Evolutionary conservation across 768 basidiomycete species (phyloP).

Genomic region (Mrakia blollopis): DNA sequence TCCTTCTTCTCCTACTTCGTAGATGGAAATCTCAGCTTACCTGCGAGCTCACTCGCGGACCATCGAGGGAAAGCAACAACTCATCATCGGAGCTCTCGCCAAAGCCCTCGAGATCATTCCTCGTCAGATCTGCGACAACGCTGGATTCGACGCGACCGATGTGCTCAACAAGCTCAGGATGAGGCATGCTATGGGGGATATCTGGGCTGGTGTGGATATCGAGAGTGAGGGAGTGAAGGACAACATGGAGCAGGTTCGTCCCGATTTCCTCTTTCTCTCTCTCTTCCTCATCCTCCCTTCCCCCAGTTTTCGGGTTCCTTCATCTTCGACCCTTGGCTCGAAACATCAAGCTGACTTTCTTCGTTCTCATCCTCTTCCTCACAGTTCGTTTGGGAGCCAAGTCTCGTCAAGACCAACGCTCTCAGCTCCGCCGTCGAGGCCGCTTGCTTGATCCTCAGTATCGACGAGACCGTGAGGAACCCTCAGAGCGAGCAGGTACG

Average conservation of each 20-base stretch:
- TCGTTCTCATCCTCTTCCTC: not conserved
- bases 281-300: not conserved
- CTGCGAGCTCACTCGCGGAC: constrained; percentile 84
- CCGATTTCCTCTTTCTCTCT: not conserved
- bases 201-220: constrained; percentile 91
- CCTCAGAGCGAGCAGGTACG: constrained; percentile 69
- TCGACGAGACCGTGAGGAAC: constrained; percentile 95
- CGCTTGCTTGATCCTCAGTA: constrained; percentile 88
- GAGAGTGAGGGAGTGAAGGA: constrained; percentile 81
- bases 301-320: no score
- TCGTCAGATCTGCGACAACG: constrained; percentile 97
- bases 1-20: not conserved
- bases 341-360: not conserved
- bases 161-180: constrained; percentile 95
- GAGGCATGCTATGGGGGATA: constrained; percentile 80
- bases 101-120: constrained; percentile 97
- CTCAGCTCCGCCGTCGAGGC: constrained; percentile 94
- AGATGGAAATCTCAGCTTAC: constrained; percentile 98
- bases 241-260: constrained; percentile 73
- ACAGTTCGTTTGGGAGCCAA: constrained; percentile 93
- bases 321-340: not conserved
- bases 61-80: constrained; percentile 91
- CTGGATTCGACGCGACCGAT: constrained; percentile 94
- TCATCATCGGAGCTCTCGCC: constrained; percentile 91
- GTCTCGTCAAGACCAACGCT: constrained; percentile 89